phyloP scores from a whole-genome alignment of 495 filamentous ascomycete genomes.

The Hypoxylon fragiforme region DNA sequence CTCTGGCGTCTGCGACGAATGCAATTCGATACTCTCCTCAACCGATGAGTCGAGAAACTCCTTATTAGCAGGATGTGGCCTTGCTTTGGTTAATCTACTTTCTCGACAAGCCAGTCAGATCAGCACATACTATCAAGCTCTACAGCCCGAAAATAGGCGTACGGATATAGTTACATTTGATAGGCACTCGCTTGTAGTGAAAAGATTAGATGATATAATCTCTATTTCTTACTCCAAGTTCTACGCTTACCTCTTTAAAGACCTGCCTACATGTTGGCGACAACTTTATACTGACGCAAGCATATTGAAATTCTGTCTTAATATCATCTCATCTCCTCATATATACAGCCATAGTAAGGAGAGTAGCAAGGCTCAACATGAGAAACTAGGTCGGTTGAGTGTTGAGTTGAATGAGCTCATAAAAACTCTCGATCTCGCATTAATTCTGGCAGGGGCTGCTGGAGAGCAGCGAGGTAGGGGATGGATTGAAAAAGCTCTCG shows the following conservation, averaged over 20 bases:
- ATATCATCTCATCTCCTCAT: slow-evolving; percentile 44
- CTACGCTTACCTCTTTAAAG: slow-evolving; percentile 73
- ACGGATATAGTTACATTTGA: background rate
- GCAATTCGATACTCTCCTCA: slow-evolving; percentile 21
- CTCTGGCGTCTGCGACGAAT: slow-evolving; percentile 36
- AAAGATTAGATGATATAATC: slow-evolving; percentile 50
- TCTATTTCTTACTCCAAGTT: slow-evolving; percentile 59
- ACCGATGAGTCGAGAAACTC: background rate
- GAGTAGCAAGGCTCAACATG: slow-evolving; percentile 10
- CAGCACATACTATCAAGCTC: slow-evolving; percentile 14
- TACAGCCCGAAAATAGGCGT: background rate
- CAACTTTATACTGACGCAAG: slow-evolving; percentile 78
- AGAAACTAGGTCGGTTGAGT: slow-evolving; percentile 14
- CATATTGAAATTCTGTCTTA: slow-evolving; percentile 61
- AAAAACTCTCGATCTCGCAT: slow-evolving; percentile 69
- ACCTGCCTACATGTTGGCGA: slow-evolving; percentile 75
- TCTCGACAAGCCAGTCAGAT: slow-evolving; percentile 41
- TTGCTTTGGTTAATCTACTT: slow-evolving; percentile 43
- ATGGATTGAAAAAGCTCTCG: slow-evolving; percentile 61
- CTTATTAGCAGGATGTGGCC: slow-evolving; percentile 40
- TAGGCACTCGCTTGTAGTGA: slow-evolving; percentile 14
- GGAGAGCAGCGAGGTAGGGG: slow-evolving; percentile 52
- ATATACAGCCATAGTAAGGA: slow-evolving; percentile 17
- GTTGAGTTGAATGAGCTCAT: slow-evolving; percentile 57
- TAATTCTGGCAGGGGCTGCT: slow-evolving; percentile 80